Evolutionary conservation across 768 basidiomycete genomes (phyloP), one percentile per base, ranked within the genome.

Genomic region (Agaricus subrufescens): DNA sequence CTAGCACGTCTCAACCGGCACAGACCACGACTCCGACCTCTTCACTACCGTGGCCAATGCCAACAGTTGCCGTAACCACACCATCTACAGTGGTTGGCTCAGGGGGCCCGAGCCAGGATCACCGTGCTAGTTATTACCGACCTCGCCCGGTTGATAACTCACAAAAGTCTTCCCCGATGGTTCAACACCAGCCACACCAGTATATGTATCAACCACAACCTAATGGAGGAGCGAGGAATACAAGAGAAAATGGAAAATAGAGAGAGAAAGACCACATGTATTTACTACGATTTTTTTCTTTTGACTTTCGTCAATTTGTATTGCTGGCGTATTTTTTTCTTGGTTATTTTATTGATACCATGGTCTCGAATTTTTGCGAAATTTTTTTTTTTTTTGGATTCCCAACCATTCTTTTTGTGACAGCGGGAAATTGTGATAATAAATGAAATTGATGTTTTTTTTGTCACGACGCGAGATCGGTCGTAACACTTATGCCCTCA

Each of bases 1-100:
- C 60, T 0, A 44, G n/a, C 9, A 45, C 60, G 7, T 25, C 56
- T 23, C 47, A 46, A 15, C 12, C 30, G 11, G 50, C 56, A 34
- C 60, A 57, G 52, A 52, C 63, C 26, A 56, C 69, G 37, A 47
- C 69, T 10, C 45, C 73, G 14, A 50, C 67, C 8, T 60, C 72
- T 11, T 65, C 59, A 46, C 45, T 83, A 48, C 84, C 85, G 3
- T 89, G 84, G 79, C 85, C 87, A 5, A 87, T 88, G 85, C 86
- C 87, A 1, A 86, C 84, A 1, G 79, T 87, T 30, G 86, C 87
- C 1, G 82, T 77, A 9, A 76, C 77, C 45, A 82, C 83, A 2
- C 65, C 80, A 0, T 81, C 85, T 4, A 79, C 85, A 2, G 79
- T 85, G 3, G 73, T 86, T 23, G 60, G 77, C 3, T 61, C 72